Percentiles rank a stretch among this genome's conserved stretches.
Evolutionary conservation across 2,329 filamentous ascomycete species (phyloP).

Genomic region (Ceratocystis albifundus): DNA sequence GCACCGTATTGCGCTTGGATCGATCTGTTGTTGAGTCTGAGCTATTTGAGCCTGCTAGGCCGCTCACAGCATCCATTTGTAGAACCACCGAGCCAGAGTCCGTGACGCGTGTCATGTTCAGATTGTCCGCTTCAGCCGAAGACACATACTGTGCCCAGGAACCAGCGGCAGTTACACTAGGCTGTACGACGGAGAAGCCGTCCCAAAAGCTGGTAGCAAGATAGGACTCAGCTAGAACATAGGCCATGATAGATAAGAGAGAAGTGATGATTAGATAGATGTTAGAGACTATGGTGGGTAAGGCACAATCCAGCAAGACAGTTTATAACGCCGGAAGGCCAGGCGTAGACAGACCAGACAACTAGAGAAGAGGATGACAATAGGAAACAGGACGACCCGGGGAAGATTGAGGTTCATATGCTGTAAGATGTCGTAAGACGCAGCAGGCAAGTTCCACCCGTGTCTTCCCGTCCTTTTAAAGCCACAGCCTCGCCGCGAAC

Average conservation of each 20-base stretch:
- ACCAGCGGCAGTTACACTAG: not conserved
- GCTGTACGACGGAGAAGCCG: slow-evolving; percentile 16
- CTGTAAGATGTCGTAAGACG: too few species aligned
- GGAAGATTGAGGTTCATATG: not conserved
- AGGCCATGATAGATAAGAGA: slow-evolving; percentile 14
- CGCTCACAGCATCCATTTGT: slow-evolving; percentile 56
- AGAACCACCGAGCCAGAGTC: slow-evolving; percentile 46
- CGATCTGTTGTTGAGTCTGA: not conserved
- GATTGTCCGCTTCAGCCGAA: slow-evolving; percentile 35
- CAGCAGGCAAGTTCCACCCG: too few species aligned
- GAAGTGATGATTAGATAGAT: not conserved
- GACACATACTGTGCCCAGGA: slow-evolving; percentile 32
- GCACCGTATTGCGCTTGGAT: slow-evolving; percentile 39
- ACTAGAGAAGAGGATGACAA: not conserved
- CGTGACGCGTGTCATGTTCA: slow-evolving; percentile 39
- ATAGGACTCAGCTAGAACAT: slow-evolving; percentile 17
- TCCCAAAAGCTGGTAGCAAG: slow-evolving; percentile 14
- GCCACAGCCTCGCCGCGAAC: not conserved
- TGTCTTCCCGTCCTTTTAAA: not conserved
- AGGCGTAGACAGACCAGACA: not conserved
- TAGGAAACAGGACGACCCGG: too few species aligned
- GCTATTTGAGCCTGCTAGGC: slow-evolving; percentile 25
- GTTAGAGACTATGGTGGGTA: too few species aligned
- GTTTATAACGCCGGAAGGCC: not conserved
- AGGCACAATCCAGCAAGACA: too few species aligned